Base-by-base conservation (phyloP, 768 basidiomycete species). In the Mycena olivaceomarginata region DNA sequence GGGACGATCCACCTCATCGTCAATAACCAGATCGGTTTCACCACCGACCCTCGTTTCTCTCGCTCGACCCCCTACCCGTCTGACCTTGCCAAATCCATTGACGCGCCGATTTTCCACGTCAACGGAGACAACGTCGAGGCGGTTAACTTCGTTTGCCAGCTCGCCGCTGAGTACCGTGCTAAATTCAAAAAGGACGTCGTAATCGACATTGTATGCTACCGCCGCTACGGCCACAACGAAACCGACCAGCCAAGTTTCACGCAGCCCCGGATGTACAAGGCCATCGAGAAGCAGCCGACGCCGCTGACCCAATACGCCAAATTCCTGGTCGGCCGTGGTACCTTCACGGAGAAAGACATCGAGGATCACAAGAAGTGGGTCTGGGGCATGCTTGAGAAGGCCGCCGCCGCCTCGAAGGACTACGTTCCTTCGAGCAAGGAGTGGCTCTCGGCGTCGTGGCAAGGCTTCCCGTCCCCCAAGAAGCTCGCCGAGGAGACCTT, bases 311-410 rank as follows among this genome's bases (percentile, higher is more conserved):
- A 97, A 84, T 99, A 99, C 88, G 92, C 96, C 77, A 96, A 98
- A 83, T 95, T 95, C 88, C 89, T 99, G 66, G 91, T 96, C 81
- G 94, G 93, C 68, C 96, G 98, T 72, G 94, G 95, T 39, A 97
- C 98, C 1, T 99, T 99, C 85, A 98, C 97, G 43, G 95, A 97
- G 85, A 94, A 95, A 86, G 98, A 99, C 82, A 96, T 99, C 68
- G 97, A 98, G 84, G 98, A 99, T 83, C 98, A 99, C 90, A 97
- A 97, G 90, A 96, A 95, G 81, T 99, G 98, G 98, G 98, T 99
- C 4, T 98, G 97, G 97, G 97, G 97, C 45, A 98, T 98, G 96
- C 90, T 99, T 73, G 98, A 99, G 87, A 98, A 94, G 86, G 97
- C 98, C 10, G 93, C 95, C n/a, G 93, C 91, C n/a, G 97, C 92